Evolutionary conservation across 805 yeast genomes (phyloP).

Genomic region (Sugiyamaella marilandica): DNA sequence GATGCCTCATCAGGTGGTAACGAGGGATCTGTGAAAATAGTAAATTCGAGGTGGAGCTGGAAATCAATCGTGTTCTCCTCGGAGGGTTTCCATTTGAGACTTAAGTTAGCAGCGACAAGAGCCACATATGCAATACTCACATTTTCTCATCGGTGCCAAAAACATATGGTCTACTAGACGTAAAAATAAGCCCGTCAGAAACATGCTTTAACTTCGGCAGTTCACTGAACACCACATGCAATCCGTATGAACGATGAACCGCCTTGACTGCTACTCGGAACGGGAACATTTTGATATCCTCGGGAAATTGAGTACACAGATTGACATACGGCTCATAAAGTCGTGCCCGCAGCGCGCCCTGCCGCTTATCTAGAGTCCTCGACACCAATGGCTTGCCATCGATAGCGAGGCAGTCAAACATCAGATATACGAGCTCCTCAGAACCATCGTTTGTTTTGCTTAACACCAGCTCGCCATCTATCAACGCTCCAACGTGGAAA

Average conservation of each 20-base stretch:
- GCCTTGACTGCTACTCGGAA: constrained; percentile 82
- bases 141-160: constrained; percentile 85
- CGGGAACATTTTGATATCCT: constrained; percentile 70
- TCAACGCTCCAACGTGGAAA: constrained; percentile 79
- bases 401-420: constrained; percentile 86
- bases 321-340: constrained; percentile 78
- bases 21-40: constrained; percentile 55
- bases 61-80: constrained; percentile 93
- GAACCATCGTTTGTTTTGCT: constrained; percentile 42
- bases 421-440: constrained; percentile 62
- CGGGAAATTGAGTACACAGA: constrained; percentile 64
- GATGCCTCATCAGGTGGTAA: constrained; percentile 42
- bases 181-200: constrained; percentile 90
- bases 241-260: constrained; percentile 79
- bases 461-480: constrained; percentile 91
- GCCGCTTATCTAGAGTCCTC: constrained; percentile 70
- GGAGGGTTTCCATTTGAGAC: constrained; percentile 93
- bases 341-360: constrained; percentile 70
- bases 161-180: constrained; percentile 83
- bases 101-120: neutral
- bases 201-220: constrained; percentile 71
- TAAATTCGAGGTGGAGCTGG: constrained; percentile 60
- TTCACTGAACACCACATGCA: constrained; percentile 67
- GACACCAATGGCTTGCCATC: constrained; percentile 69
- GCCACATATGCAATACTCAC: neutral